These are phyloP conservation scores for Thalassia testudinum DNA, from an alignment of 116 monocot genomes.

Conservation along the genomic window DNA sequence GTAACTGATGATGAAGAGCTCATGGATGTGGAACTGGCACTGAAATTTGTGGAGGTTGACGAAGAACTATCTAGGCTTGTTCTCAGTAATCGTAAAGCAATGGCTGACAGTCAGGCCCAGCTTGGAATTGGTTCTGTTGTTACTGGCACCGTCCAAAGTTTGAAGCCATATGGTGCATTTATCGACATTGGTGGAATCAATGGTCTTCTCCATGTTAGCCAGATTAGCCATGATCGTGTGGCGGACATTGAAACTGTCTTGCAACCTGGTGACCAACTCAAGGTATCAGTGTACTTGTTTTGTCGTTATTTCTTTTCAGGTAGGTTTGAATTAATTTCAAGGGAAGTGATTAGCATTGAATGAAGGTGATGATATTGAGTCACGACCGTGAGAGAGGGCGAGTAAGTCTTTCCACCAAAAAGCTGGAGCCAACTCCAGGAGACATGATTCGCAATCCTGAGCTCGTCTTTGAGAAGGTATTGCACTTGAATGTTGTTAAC, in stretches of 20 bases:
- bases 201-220: constrained; percentile 97
- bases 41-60: constrained; percentile 96
- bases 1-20: constrained; percentile 79
- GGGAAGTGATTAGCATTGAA: not conserved
- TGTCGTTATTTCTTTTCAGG: too few species aligned
- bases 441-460: constrained; percentile 98
- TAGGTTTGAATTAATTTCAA: too few species aligned
- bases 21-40: constrained; percentile 63
- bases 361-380: constrained; percentile 91
- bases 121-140: constrained; percentile 97
- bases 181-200: constrained; percentile 93
- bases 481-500: not conserved
- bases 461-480: constrained; percentile 97
- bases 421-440: constrained; percentile 97
- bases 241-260: constrained; percentile 83
- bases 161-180: constrained; percentile 98
- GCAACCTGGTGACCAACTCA: constrained; percentile 90
- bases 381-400: constrained; percentile 96
- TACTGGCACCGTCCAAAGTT: constrained; percentile 76
- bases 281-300: constrained; percentile 37
- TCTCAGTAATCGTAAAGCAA: constrained; percentile 94
- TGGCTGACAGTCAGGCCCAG: constrained; percentile 96
- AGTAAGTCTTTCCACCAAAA: constrained; percentile 96
- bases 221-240: constrained; percentile 98
- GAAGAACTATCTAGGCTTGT: constrained; percentile 88